Base-by-base conservation (phyloP, 306 rosid genomes). In the Corylus avellana region DNA sequence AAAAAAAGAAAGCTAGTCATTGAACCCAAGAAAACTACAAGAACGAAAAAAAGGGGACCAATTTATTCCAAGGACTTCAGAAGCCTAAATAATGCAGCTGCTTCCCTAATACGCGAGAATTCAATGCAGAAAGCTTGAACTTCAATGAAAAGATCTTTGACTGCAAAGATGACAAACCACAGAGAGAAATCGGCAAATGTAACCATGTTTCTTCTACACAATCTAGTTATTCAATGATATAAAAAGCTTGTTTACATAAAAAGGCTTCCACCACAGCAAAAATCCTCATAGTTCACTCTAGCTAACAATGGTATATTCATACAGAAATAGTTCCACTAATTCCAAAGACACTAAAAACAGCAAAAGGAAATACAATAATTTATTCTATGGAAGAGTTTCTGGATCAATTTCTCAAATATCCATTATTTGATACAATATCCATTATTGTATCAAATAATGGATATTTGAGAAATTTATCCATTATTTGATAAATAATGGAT, bases 121-220 rank as follows among this genome's bases (percentile, higher is more conserved):
- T 94, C 97, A 7, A 94, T 92, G 89, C 98, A 94, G 85, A 94
- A 94, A 12, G 98, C 96, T 81, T 94, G 96, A 82, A 94, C 94
- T 86, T 94, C 96, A 63, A 90, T 94, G 91, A 92, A 94, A 17
- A 94, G 90, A 87, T 94, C 97, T 84, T 92, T 90, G 49, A 94
- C 98, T 92, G 94, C 90, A 85, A 77, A 42, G 48, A 59, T 12
- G 17, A 48, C 49, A 39, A 61, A 63, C 77, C 81, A 57, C 53
- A 57, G 72, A 82, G 53, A 47, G 85, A 73, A 69, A 74, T 79
- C 55, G 86, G 76, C 72, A 51, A 64, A 35, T 48, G 56, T 37
- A 8, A 67, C 25, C 49, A 67, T 67, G 17, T 42, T 25, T 44
- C 47, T 67, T 42, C 27, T 42, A 67, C 29, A 67, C 14, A n/a